Base-by-base conservation (phyloP, 2,329 filamentous ascomycete genomes). In the Colletotrichum truncatum region DNA sequence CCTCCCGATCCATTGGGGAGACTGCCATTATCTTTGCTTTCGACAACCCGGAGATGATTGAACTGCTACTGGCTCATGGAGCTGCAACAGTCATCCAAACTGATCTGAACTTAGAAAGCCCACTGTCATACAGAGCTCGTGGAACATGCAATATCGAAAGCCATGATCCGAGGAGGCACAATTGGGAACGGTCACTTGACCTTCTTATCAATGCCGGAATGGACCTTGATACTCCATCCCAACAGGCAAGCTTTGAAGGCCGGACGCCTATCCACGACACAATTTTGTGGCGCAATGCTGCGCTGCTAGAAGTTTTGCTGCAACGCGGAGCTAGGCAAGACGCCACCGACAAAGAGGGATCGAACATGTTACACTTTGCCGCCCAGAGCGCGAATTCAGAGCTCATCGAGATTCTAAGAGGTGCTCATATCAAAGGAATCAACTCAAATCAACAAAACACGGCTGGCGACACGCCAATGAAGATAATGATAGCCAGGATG, bases 381-480 rank as follows among this genome's bases (percentile, higher is more conserved):
- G 57, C 49, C 8, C 38, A 55, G 18, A 55, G 49, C 28, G 38
- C 57, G 12, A 55, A 46, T 7, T 23, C 28, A 4, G 49, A 55
- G 10, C 21, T 45, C 28, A 36, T 61, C 32, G 36, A 61, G 9
- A 36, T 61, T 12, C 32, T 55, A 10, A 53, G 38, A 11, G 38
- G 46, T 61, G 49, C 30, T 36, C 39, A 16, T 12, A 46, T 46
- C 6, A 32, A 14, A 9, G 58, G 58, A 2, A 10, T 61, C 23
- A 38, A 36, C 12, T 16, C 39, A 14, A 38, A 55, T 28, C 39
- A 39, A 34, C 21, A 36, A 38, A 55, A 56, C 8, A 28, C 16
- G 10, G 58, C 49, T 46, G 58, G 58, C 23, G 39, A 56, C 30
- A 54, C 38, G 12, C 57, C 57, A 7, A 60, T 60, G 57, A 60